Conservation (phyloP, 306 rosid genomes). For the Pueraria montana region DNA sequence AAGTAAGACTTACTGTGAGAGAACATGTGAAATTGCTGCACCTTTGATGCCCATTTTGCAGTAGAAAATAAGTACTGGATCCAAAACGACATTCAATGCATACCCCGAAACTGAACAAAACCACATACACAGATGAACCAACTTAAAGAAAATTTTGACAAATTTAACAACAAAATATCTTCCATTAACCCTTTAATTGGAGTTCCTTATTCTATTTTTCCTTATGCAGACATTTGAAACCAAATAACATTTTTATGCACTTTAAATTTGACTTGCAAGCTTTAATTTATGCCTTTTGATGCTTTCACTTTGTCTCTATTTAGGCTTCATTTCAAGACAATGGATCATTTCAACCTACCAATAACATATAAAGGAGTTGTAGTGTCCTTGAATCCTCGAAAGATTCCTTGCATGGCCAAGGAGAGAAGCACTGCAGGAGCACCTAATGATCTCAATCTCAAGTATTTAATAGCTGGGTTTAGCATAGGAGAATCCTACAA, state of each 20-base stretch:
- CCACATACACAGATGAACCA: constrained; percentile 21
- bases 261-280: background rate
- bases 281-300: background rate
- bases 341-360: constrained; percentile 57
- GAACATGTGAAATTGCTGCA: constrained; percentile 94
- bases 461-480: constrained; percentile 76
- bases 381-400: constrained; percentile 96
- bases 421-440: constrained; percentile 99
- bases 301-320: background rate
- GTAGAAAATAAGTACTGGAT: constrained; percentile 84
- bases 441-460: constrained; percentile 84
- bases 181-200: too few species aligned
- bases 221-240: background rate
- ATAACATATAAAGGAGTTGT: constrained; percentile 93
- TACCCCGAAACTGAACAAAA: constrained; percentile 72
- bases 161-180: constrained; percentile 10
- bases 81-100: constrained; percentile 72
- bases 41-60: constrained; percentile 82
- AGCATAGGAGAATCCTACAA: constrained; percentile 85
- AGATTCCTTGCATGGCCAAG: constrained; percentile 98
- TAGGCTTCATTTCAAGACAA: constrained; percentile 15
- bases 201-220: background rate
- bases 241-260: too few species aligned
- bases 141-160: background rate
- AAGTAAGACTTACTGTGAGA: constrained; percentile 85